Percentiles rank a stretch among this genome's conserved stretches.
Evolutionary conservation across 495 filamentous ascomycete species (phyloP).

Genomic region (Venustampulla echinocandica): DNA sequence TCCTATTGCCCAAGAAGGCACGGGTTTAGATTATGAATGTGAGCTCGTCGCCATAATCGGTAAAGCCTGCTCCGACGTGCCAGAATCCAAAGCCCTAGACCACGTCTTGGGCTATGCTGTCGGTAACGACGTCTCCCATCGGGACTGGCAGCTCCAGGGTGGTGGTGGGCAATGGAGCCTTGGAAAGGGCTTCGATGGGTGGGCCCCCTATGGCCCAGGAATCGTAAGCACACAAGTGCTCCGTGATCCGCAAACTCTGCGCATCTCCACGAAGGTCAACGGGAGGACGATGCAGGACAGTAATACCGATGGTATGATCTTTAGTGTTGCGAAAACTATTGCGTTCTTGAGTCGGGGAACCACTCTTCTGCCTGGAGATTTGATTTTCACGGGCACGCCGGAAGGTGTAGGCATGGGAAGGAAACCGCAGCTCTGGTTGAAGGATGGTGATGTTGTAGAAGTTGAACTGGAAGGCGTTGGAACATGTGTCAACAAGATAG

Average conservation of each 20-base stretch:
- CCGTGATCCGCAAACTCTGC: constrained; percentile 57
- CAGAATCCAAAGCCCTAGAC: constrained; percentile 57
- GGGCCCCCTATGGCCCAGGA: constrained; percentile 80
- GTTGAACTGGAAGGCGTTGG: constrained; percentile 66
- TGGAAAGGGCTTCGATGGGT: constrained; percentile 82
- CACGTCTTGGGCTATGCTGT: constrained; percentile 75
- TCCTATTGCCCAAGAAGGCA: constrained; percentile 43
- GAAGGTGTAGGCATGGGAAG: constrained; percentile 73
- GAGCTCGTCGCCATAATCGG: constrained; percentile 76
- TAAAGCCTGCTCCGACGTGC: constrained; percentile 57
- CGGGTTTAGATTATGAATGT: constrained; percentile 75
- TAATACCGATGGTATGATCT: constrained; percentile 75
- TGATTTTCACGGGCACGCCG: constrained; percentile 84
- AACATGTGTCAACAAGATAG: constrained; percentile 62
- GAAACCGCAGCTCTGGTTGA: constrained; percentile 66
- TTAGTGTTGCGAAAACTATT: constrained; percentile 64
- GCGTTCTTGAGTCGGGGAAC: constrained; percentile 68
- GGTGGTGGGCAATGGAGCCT: constrained; percentile 76
- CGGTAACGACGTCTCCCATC: constrained; percentile 77
- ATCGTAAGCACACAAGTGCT: constrained; percentile 64
- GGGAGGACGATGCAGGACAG: constrained; percentile 64
- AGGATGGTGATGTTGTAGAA: constrained; percentile 72
- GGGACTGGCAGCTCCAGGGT: constrained; percentile 72
- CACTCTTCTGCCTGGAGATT: constrained; percentile 67
- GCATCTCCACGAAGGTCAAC: constrained; percentile 63